phyloP scores from a whole-genome alignment of 1,284 basidiomycete genomes.

The Xanthoconium separans region DNA sequence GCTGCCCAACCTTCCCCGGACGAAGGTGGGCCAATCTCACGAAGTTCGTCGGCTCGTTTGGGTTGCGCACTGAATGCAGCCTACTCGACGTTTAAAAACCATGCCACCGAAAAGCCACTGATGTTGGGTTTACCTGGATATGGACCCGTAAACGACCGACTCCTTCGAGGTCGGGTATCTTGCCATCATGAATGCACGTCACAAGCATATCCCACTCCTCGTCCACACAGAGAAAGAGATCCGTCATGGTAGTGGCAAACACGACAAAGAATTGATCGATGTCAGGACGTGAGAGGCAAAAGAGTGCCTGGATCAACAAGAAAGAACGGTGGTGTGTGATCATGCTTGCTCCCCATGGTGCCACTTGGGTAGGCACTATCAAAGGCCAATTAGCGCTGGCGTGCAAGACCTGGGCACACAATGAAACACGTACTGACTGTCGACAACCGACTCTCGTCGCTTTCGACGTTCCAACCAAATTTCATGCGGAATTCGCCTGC shows the following conservation, averaged over 20 bases:
- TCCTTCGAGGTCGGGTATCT: slow-evolving; percentile 7
- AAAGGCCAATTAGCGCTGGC: not conserved
- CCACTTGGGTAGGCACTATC: slow-evolving; percentile 11
- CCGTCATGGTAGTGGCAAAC: slow-evolving; percentile 11
- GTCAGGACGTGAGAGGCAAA: slow-evolving; percentile 8
- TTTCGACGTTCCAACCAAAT: slow-evolving; percentile 10
- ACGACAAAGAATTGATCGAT: slow-evolving; percentile 12
- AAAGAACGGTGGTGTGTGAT: slow-evolving; percentile 14
- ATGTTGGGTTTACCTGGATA: slow-evolving; percentile 4
- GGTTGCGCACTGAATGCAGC: slow-evolving; percentile 7
- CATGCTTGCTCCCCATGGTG: slow-evolving; percentile 11
- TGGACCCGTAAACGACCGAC: not conserved
- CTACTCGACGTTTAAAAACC: not conserved
- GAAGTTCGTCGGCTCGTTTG: slow-evolving; percentile 10
- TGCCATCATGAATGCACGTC: slow-evolving; percentile 4
- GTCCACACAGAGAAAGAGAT: slow-evolving; percentile 4
- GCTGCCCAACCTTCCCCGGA: slow-evolving; percentile 14
- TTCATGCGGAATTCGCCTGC: slow-evolving; percentile 10
- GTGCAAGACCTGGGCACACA: not conserved
- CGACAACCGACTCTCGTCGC: slow-evolving; percentile 9
- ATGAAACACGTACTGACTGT: slow-evolving; percentile 2
- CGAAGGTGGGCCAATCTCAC: slow-evolving; percentile 14
- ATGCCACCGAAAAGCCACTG: not conserved
- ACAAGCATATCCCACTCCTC: slow-evolving; percentile 5
- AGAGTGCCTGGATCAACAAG: slow-evolving; percentile 18